phyloP scores from a whole-genome alignment of 2,329 filamentous ascomycete species.

The Fusarium sp. region DNA sequence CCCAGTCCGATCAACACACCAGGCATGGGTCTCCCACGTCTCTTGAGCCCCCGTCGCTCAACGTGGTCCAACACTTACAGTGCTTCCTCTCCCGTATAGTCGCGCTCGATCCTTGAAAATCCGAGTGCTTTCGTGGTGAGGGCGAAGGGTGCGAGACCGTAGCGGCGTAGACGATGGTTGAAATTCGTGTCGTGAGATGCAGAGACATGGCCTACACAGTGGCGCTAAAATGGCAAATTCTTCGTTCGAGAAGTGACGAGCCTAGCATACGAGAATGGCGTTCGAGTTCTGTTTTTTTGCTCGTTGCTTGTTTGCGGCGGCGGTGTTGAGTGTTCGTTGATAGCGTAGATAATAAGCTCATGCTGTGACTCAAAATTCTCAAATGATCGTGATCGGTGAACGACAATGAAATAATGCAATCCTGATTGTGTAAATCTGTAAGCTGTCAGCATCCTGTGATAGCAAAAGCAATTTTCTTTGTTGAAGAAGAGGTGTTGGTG shows the following conservation, averaged over 20 bases:
- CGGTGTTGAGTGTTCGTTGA: background rate
- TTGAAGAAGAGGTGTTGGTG: background rate
- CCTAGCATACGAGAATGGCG: background rate
- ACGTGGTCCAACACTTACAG: conserved; percentile 52
- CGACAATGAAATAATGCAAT: rapidly evolving
- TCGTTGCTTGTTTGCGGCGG: background rate
- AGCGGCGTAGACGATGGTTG: background rate
- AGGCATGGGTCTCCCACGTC: conserved; percentile 68
- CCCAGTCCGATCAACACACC: conserved; percentile 77
- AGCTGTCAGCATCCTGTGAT: rapidly evolving
- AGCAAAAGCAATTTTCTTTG: background rate
- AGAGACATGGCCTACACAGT: background rate
- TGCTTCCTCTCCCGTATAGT: conserved; percentile 38
- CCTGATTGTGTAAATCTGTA: rapidly evolving
- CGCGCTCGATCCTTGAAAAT: background rate
- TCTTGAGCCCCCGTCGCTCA: conserved; percentile 51
- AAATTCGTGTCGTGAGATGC: background rate
- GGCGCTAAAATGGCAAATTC: background rate
- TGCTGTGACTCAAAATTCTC: background rate
- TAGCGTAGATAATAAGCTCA: conserved; percentile 23
- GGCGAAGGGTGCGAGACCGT: background rate
- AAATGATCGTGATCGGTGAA: background rate
- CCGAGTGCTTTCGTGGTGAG: background rate
- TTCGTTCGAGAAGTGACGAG: background rate
- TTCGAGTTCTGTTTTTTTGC: background rate